Evolutionary conservation across 164 flowering plant species (phyloP).

Genomic region (Vitis rotundifolia): DNA sequence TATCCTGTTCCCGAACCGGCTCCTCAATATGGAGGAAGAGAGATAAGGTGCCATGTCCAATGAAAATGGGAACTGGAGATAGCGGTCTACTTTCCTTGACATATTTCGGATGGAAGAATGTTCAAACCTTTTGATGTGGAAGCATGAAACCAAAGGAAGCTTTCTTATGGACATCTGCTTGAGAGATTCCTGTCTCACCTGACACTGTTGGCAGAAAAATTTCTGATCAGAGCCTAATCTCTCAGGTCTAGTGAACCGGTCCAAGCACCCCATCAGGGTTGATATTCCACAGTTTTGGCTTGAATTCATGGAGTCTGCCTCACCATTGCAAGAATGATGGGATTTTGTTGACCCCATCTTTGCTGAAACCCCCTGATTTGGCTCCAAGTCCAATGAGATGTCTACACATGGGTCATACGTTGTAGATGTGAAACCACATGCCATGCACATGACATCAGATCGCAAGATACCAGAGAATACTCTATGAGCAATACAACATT

Average conservation of each 20-base stretch:
- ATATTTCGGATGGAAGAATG: constrained; percentile 72
- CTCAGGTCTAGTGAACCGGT: constrained; percentile 82
- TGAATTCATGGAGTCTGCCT: constrained; percentile 37
- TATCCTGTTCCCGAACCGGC: constrained; percentile 75
- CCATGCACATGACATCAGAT: constrained; percentile 69
- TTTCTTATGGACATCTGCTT: constrained; percentile 91
- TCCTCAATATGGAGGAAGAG: constrained; percentile 81
- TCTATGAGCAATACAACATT: constrained; percentile 77
- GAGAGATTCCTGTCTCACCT: constrained; percentile 82
- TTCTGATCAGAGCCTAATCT: constrained; percentile 82
- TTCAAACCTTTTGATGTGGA: constrained; percentile 92
- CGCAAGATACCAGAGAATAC: constrained; percentile 74
- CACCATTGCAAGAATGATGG: constrained; percentile 43
- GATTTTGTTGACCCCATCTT: constrained; percentile 47
- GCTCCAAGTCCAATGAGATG: constrained; percentile 84
- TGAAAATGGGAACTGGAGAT: constrained; percentile 85
- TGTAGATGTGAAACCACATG: constrained; percentile 76
- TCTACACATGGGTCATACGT: constrained; percentile 69
- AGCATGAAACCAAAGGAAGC: constrained; percentile 87
- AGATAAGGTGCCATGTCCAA: constrained; percentile 88
- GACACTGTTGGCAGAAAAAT: constrained; percentile 84
- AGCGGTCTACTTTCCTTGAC: constrained; percentile 83
- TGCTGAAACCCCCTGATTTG: constrained; percentile 40
- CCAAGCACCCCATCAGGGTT: constrained; percentile 75
- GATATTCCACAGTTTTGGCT: constrained; percentile 47